These are phyloP conservation scores for Actinomucor elegans DNA, from an alignment of 371 early-diverging fungal genomes.

Conservation along the genomic window DNA sequence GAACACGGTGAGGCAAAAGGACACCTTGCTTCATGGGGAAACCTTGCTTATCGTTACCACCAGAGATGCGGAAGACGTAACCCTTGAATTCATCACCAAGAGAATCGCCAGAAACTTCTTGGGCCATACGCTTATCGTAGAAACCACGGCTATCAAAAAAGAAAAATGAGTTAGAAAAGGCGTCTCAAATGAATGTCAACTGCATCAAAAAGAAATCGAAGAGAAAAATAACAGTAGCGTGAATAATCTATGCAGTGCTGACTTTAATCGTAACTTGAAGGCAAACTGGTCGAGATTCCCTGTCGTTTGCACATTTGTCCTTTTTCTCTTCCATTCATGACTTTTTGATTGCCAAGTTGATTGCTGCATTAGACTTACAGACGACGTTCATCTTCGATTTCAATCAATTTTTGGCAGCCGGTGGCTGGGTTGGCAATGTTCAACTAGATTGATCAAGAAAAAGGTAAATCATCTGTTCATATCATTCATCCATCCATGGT, in stretches of 20 bases:
- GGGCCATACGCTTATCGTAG: constrained; percentile 97
- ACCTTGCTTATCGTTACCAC: constrained; percentile 99
- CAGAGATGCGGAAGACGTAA: constrained; percentile 98
- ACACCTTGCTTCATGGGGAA: constrained; percentile 98
- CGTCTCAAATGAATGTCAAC: too few species aligned
- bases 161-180: neutral
- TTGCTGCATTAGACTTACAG: constrained; percentile 74
- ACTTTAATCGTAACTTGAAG: too few species aligned
- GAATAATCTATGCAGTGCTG: too few species aligned
- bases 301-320: too few species aligned
- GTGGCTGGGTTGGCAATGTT: constrained; percentile 99
- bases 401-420: constrained; percentile 98
- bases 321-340: too few species aligned
- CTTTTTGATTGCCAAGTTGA: neutral
- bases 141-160: constrained; percentile 78
- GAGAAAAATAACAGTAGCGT: too few species aligned
- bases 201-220: too few species aligned
- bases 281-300: neutral
- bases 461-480: constrained; percentile 1
- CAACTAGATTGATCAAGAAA: constrained; percentile 58
- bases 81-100: constrained; percentile 99
- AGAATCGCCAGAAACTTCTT: constrained; percentile 95
- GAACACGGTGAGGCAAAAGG: constrained; percentile 90
- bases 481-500: constrained; percentile 10
- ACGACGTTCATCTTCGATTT: constrained; percentile 97